phyloP scores from a whole-genome alignment of 208 protist species.

The Kentomonas sorsogonicus region DNA sequence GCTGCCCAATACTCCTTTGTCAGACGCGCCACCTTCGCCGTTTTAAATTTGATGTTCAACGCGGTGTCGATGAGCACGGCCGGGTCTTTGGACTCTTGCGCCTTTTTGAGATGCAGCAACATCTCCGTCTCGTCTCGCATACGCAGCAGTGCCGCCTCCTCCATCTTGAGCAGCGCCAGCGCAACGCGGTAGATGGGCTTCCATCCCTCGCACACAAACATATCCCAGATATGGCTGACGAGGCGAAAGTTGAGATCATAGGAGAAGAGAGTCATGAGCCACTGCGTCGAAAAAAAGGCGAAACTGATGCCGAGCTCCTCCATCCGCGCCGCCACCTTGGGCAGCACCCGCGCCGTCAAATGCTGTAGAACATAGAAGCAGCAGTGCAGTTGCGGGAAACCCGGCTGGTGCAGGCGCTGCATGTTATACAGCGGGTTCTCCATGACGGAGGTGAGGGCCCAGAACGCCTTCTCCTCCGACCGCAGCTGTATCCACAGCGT shows the following conservation, averaged over 20 bases:
- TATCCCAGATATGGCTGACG: constrained; percentile 85
- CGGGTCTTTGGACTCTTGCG: constrained; percentile 61
- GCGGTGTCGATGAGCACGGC: constrained; percentile 41
- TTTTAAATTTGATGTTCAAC: constrained; percentile 72
- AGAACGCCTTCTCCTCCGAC: constrained; percentile 82
- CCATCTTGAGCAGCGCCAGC: constrained; percentile 65
- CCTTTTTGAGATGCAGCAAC: constrained; percentile 47
- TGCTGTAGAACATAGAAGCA: constrained; percentile 60
- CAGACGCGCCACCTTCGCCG: constrained; percentile 22
- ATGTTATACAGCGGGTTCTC: constrained; percentile 55
- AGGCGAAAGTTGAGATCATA: constrained; percentile 80
- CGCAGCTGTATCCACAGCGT: constrained; percentile 78
- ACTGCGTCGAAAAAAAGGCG: constrained; percentile 72
- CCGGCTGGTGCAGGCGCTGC: constrained; percentile 50
- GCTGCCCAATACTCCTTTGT: constrained; percentile 17
- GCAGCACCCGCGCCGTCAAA: constrained; percentile 47
- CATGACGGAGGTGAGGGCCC: constrained; percentile 83
- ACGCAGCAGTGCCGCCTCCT: constrained; percentile 35
- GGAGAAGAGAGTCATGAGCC: constrained; percentile 86
- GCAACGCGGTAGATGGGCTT: constrained; percentile 86
- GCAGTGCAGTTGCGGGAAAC: constrained; percentile 72
- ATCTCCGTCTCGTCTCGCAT: constrained; percentile 42
- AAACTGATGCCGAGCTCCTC: constrained; percentile 27
- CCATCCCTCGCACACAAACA: constrained; percentile 91
- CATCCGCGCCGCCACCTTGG: constrained; percentile 32